Base-by-base conservation (phyloP, 2,329 filamentous ascomycete species). In the Claviceps sp. region DNA sequence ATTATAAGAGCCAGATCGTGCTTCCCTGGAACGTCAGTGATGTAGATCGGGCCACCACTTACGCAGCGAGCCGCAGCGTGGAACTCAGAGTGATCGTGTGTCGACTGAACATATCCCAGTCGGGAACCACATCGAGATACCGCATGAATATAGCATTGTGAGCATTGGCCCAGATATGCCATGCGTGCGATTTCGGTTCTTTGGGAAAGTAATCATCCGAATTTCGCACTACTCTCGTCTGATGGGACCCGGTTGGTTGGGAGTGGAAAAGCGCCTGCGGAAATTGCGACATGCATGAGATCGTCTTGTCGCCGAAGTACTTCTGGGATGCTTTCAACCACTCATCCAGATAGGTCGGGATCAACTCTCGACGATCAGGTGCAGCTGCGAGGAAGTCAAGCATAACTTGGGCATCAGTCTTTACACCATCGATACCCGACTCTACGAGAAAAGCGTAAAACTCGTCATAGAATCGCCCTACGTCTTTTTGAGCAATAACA, bases 121-220 rank as follows among this genome's bases (percentile, higher is more conserved):
- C 90, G 0, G 93, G 91, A 1, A 97, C 69, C 1, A 89, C 80
- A 59, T 96, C 95, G 37, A 97, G 73, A 61, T 93, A 84, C 56
- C 88, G 82, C 2, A 85, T 90, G 14, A 97, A 73, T 0, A 97
- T 73, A 37, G 81, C 76, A 64, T 95, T 96, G 67, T 96, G 87
- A 0, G 91, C 91, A 63, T 97, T 98, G 56, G 85, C 81, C 74
- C 94, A 98, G 39, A 97, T 78, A 65, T 98, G 93, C 91, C 93
- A 98, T 0, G 90, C 80, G 56, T 98, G 93, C 6, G 85, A 89
- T 0, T 81, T 77, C 0, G 84, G 79, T 4, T 89, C 78, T 45
- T 89, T 80, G 0, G 93, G 93, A 66, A 94, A 96, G 73, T 90
- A 98, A 68, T 97, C 87, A 56, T 84, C 90, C 0, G 87, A 94